Evolutionary conservation across 257 asterid species (phyloP), one percentile per base, ranked within the genome.

Genomic region (Solanum microdontum): DNA sequence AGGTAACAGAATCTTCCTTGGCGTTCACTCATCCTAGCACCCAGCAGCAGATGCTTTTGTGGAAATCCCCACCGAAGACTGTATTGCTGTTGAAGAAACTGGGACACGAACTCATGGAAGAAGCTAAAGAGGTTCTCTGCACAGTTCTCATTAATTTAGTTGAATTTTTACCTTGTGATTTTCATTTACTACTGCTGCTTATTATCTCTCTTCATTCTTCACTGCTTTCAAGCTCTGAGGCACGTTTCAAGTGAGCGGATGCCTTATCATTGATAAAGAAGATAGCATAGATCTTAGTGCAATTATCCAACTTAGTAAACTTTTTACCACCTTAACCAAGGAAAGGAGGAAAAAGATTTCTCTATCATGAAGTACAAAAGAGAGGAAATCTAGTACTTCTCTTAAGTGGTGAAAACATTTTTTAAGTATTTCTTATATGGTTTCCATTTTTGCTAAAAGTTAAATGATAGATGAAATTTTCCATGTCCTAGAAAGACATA

Each of bases 1-100:
- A 94, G 92, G 99, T 97, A 68, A 96, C 97, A 26, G 99, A 97
- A 90, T 93, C 99, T 90, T 97, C 99, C 76, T 92, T 97, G 94
- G 99, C 99, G 23, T 97, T 97, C 90, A 94, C 98, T 87, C 99
- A 97, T 89, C 99, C 99, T 68, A 96, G 99, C 91, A 97, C 99
- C 55, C 99, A 96, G 93, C 99, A 97, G 90, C 99, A 97, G 93
- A 97, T 97, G 99, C 99, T 97, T 91, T 87, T 97, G 94, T 97
- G 98, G 99, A 97, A 97, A 92, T 97, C 99, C 84, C 87, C 98
- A 33, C 99, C 99, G 2, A 96, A 94, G 93, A 96, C 99, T 87
- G 98, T 93, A 75, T 87, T 97, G 88, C 87, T 97, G 75, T 90
- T 96, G 92, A 96, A 97, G 95, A 96, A 95, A 92, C 95, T 97